Base-by-base conservation (phyloP, 169 alveolate genomes). In the Plasmodium knowlesi region DNA sequence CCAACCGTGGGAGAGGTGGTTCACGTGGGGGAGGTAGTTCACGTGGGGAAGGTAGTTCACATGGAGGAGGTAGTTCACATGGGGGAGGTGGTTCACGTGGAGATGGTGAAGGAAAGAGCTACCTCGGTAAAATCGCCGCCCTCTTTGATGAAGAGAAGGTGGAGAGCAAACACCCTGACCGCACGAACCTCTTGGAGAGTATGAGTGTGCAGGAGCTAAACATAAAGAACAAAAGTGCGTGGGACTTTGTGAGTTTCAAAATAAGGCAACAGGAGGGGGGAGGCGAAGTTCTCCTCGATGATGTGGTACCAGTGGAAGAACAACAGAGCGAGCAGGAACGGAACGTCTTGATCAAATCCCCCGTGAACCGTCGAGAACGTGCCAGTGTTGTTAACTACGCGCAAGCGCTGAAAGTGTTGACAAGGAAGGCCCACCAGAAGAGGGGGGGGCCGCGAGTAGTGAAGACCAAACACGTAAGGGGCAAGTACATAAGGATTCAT, bases 141-240 rank as follows among this genome's bases (percentile, higher is more conserved):
- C 34, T 53, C 10, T 57, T 82, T 28, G 43, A 30, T 5, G 79
- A 82, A 28, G 72, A 19, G 5, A 79, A 30, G 16, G 71, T 9
- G 30, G 76, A 82, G 3, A 9, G 37, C 39, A 30, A 3, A 5
- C 72, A 5, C 32, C 16, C 53, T 16, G 57, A 76, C 70, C 54
- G 67, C 19, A 28, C 28, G 5, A 25, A 54, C 16, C 54, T 86
- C 0, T 37, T 86, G 28, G 43, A 53, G 3, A 67, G 46, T 25
- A 86, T 86, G 93, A 74, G 70, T 25, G 61, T 86, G 86, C 57
- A 74, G 19, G 93, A 86, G 41, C 67, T 86, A 70, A 86, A 74
- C 37, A 74, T 86, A 19, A 86, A 86, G 28, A 78, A 86, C 46
- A 86, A 86, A 76, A 74, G 81, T 22, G 50, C 86, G 5, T 86